Conservation (phyloP, 106 monocot species). For the Vanilla planifolia region DNA sequence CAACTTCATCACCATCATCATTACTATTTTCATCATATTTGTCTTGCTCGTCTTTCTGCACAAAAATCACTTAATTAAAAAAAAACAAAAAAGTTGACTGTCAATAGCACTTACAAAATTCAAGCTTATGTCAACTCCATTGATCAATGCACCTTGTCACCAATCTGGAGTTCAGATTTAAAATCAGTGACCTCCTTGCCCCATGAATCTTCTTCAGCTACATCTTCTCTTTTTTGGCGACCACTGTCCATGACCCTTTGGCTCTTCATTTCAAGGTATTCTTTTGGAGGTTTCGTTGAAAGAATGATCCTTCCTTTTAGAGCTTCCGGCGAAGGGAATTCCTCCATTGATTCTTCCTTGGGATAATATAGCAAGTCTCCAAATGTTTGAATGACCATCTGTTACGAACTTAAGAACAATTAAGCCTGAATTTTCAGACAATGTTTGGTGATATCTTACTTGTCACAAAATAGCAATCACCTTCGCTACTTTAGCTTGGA, state of each 20-base stretch:
- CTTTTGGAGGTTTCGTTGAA: conserved; percentile 86
- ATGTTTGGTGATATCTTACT: background rate
- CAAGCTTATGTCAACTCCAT: background rate
- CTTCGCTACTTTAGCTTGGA: conserved; percentile 31
- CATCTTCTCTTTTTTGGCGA: conserved; percentile 16
- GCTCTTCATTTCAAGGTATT: conserved; percentile 55
- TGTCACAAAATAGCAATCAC: conserved; percentile 3
- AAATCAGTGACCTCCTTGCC: conserved; percentile 71
- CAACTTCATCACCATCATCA: conserved; percentile 7
- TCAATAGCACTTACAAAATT: too few species aligned
- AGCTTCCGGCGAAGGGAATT: conserved; percentile 76
- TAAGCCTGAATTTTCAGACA: background rate
- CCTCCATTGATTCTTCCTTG: conserved; percentile 26
- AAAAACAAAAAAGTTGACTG: too few species aligned
- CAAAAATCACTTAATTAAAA: background rate
- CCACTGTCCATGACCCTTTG: conserved; percentile 33
- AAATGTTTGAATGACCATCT: conserved; percentile 63
- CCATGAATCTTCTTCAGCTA: conserved; percentile 57
- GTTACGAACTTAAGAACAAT: background rate
- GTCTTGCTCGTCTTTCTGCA: background rate
- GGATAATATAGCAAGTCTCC: conserved; percentile 73
- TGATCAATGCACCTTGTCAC: conserved; percentile 36
- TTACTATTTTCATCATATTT: conserved; percentile 5
- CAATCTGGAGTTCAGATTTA: conserved; percentile 38
- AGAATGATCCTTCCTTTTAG: conserved; percentile 53